A percentile compares a stretch with the other conserved stretches of the same genome.
Conservation (phyloP, 2,329 filamentous ascomycete species). For the Cryphonectria carpinicola region DNA sequence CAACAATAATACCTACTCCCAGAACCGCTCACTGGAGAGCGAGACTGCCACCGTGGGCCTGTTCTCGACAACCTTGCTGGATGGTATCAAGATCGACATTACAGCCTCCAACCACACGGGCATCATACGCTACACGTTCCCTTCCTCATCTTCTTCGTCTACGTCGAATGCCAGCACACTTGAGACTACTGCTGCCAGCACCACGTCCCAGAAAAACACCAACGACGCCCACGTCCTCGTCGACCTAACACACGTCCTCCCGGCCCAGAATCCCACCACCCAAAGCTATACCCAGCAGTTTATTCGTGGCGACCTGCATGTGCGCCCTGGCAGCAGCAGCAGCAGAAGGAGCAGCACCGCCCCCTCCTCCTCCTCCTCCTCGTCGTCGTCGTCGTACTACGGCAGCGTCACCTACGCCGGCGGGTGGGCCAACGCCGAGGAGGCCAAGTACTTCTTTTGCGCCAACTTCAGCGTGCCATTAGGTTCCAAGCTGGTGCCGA, state of each 20-base stretch:
- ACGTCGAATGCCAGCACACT: background rate
- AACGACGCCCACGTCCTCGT: constrained; percentile 20
- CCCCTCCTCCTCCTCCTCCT: background rate
- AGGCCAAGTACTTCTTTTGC: constrained; percentile 16
- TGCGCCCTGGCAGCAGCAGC: constrained; percentile 1
- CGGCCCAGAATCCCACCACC: constrained; percentile 14
- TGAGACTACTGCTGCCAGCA: no score
- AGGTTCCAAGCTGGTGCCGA: constrained; percentile 1
- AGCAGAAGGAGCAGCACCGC: no score
- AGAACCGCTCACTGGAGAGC: constrained; percentile 21
- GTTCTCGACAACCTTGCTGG: constrained; percentile 20
- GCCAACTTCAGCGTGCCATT: constrained; percentile 17
- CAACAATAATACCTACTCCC: constrained; percentile 21
- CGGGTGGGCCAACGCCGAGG: constrained; percentile 18
- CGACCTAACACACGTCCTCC: constrained; percentile 20
- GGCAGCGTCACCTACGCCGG: constrained; percentile 21
- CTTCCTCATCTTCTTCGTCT: constrained; percentile 10
- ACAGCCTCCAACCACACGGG: constrained; percentile 19
- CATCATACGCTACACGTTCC: constrained; percentile 21
- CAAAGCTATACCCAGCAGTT: constrained; percentile 23
- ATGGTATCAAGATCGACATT: constrained; percentile 21
- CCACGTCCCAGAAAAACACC: background rate
- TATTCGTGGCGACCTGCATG: constrained; percentile 18
- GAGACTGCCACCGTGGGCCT: constrained; percentile 20
- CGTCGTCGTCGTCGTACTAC: constrained; percentile 1